Evolutionary conservation across 1,139 yeast species (phyloP), one percentile per base, ranked within the genome.

Genomic region (Pneumocystis murina): DNA sequence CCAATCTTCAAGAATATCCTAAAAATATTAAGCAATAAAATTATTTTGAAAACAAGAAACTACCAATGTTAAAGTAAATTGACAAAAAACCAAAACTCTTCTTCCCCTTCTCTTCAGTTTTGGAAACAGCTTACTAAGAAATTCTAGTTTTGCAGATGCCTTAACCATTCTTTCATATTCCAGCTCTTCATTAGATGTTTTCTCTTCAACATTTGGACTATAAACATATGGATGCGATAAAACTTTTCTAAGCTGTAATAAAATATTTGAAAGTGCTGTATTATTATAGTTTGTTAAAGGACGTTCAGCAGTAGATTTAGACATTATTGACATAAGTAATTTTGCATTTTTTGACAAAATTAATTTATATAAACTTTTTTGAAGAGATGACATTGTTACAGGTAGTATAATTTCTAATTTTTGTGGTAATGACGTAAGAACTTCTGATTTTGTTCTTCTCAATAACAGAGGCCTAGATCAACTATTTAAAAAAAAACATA

Each of bases 41-140:
- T 95, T 73, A 87, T 95, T 90, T 87, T 85, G 62, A 87, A 87
- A 72, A 87, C 91, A 91, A 87, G 86, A 67, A 87, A 84, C 73
- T 85, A 91, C 1, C 95, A 86, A 48, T 48, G 55, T 48, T 24
- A 48, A 48, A 48, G 55, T 48, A 92, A 87, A 87, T 75, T 87
- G 95, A 74, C 87, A 87, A 70, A 87, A 87, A 65, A 87, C 84
- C 71, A 87, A 79, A 16, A 86, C 91, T 70, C 92, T 79, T 70
- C 87, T 95, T 0, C 91, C 91, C 1, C 87, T 81, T 6, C 81
- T 82, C 70, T 84, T 83, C 70, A 87, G 82, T 70, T 87, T 87
- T 1, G 94, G 94, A 66, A 87, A 76, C 48, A 87, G 79, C 66
- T 87, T 78, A 70, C 86, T 91, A 65, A 87, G 78, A 63, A 87